Evolutionary conservation across 1,284 basidiomycete species (phyloP).

Genomic region (Vanrija pseudolonga): DNA sequence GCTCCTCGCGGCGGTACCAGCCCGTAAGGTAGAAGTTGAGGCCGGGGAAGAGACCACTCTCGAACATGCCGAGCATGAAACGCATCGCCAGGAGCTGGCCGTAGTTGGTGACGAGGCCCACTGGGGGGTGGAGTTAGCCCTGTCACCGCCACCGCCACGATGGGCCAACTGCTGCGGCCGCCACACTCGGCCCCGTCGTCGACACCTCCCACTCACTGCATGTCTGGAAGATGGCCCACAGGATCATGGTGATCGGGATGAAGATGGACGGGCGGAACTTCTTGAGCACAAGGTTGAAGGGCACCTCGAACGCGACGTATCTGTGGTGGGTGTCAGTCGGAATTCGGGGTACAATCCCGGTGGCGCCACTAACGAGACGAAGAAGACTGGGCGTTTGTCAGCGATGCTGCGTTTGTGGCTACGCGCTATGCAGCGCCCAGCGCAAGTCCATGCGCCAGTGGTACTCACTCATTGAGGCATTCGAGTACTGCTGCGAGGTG

Average conservation of each 20-base stretch:
- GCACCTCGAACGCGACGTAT: slow-evolving; percentile 51
- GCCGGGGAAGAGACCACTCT: slow-evolving; percentile 46
- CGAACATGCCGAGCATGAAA: slow-evolving; percentile 47
- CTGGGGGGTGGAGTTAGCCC: no score
- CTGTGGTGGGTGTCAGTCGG: slow-evolving; percentile 13
- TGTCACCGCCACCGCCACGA: no score
- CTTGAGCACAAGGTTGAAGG: slow-evolving; percentile 50
- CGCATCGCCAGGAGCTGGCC: slow-evolving; percentile 47
- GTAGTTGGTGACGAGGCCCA: slow-evolving; percentile 50
- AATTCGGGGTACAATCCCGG: neutral
- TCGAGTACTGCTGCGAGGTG: slow-evolving; percentile 44
- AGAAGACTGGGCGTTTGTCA: slow-evolving; percentile 27
- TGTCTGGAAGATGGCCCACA: slow-evolving; percentile 42
- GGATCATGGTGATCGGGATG: slow-evolving; percentile 43
- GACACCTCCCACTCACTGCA: slow-evolving; percentile 13
- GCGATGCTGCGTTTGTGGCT: no score
- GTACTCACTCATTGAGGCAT: slow-evolving; percentile 32
- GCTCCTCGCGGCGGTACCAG: slow-evolving; percentile 50
- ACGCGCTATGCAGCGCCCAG: no score
- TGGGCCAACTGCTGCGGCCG: no score
- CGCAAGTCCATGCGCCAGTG: no score
- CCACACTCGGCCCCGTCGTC: no score
- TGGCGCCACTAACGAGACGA: slow-evolving; percentile 19
- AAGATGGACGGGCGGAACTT: slow-evolving; percentile 41
- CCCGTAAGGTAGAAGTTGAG: slow-evolving; percentile 50